A percentile compares a stretch with the other conserved stretches of the same genome.
These are phyloP conservation scores for Ophiobolus disseminans DNA, from an alignment of 2,329 filamentous ascomycete genomes.

Conservation along the genomic window DNA sequence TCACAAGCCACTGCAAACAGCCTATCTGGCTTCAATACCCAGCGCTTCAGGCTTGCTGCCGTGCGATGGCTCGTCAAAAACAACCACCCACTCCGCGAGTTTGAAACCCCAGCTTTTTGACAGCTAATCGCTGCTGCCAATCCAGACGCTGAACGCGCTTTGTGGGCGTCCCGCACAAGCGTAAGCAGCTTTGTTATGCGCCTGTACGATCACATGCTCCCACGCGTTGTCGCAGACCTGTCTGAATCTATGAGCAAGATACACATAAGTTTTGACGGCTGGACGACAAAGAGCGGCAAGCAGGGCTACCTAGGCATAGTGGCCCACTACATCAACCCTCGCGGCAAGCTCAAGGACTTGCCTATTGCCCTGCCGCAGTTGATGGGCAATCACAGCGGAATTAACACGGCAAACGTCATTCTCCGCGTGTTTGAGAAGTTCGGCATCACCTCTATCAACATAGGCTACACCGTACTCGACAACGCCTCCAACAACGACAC, in stretches of 20 bases:
- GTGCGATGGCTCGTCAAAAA: conserved; percentile 2
- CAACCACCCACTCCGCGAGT: conserved; percentile 1
- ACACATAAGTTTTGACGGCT: no score
- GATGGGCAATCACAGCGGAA: no score
- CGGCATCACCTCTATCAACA: neutral
- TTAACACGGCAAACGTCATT: no score
- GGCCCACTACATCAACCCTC: conserved; percentile 2
- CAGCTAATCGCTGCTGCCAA: conserved; percentile 1
- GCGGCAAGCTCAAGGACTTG: neutral
- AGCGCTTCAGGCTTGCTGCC: conserved; percentile 1
- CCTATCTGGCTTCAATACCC: neutral
- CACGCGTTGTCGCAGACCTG: neutral
- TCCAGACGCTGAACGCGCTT: neutral
- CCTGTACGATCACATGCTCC: neutral
- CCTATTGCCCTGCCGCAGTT: conserved; percentile 1
- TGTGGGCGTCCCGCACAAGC: neutral
- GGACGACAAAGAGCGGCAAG: conserved; percentile 10
- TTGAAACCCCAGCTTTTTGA: conserved; percentile 2
- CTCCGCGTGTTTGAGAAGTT: neutral
- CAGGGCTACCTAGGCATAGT: conserved; percentile 6
- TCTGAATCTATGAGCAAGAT: neutral
- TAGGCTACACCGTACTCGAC: neutral
- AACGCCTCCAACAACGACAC: neutral
- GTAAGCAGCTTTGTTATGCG: neutral
- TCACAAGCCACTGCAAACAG: neutral